These are phyloP conservation scores for Aspergillus panamensis DNA, from an alignment of 495 filamentous ascomycete genomes.

Conservation along the genomic window DNA sequence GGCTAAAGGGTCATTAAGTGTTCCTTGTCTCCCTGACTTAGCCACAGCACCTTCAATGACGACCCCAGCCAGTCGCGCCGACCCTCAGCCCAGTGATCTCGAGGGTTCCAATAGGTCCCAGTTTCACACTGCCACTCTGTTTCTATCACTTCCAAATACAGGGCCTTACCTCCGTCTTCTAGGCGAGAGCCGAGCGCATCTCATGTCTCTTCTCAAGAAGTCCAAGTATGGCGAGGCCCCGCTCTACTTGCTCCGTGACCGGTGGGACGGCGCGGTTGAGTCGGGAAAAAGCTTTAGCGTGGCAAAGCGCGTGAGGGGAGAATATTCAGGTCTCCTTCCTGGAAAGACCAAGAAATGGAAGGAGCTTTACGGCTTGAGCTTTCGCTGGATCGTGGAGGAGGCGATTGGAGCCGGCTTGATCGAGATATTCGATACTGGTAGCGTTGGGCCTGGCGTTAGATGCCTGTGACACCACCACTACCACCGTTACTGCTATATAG, in stretches of 20 bases:
- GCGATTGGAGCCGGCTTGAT: constrained; percentile 74
- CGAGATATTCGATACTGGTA: constrained; percentile 82
- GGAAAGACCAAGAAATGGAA: constrained; percentile 79
- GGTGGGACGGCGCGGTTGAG: constrained; percentile 75
- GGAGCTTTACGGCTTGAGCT: constrained; percentile 68
- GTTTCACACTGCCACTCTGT: constrained; percentile 42
- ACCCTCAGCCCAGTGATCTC: background rate
- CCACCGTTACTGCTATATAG: too few relatives aligned
- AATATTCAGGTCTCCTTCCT: constrained; percentile 66
- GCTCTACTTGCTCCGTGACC: constrained; percentile 62
- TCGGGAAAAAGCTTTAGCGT: constrained; percentile 52
- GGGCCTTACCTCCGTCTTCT: constrained; percentile 74
- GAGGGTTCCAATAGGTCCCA: constrained; percentile 18
- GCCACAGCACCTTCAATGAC: constrained; percentile 45
- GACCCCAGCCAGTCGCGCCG: constrained; percentile 48
- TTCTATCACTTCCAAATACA: constrained; percentile 67
- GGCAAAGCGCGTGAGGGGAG: constrained; percentile 63
- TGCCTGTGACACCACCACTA: constrained; percentile 34
- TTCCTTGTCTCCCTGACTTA: constrained; percentile 52
- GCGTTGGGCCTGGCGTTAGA: constrained; percentile 70
- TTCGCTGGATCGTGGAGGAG: constrained; percentile 76
- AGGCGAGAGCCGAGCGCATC: constrained; percentile 59
- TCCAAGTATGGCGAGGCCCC: constrained; percentile 63
- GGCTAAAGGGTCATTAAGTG: constrained; percentile 42
- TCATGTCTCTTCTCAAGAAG: constrained; percentile 63